Percentiles rank a stretch among this genome's conserved stretches.
These are phyloP conservation scores for Kazachstania sp. DNA, from an alignment of 1,139 yeast genomes.

Conservation along the genomic window DNA sequence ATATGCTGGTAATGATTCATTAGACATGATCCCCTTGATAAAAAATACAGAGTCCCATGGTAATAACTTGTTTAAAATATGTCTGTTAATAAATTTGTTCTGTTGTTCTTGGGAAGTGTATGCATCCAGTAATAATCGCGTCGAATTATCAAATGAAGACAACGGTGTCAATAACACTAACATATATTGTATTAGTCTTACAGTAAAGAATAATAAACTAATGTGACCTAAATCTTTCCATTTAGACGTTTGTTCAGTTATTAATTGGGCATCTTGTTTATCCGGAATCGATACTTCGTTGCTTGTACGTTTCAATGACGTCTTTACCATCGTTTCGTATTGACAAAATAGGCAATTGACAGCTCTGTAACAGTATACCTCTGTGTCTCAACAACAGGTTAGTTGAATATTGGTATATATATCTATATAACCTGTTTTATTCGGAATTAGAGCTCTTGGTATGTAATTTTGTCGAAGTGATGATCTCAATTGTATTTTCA, in stretches of 20 bases:
- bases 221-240: not conserved
- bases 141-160: slow-evolving; percentile 43
- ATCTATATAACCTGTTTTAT: no score
- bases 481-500: no score
- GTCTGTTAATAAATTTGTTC: slow-evolving; percentile 13
- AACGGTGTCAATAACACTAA: slow-evolving; percentile 36
- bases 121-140: slow-evolving; percentile 29
- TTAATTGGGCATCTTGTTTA: not conserved
- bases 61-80: slow-evolving; percentile 43
- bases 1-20: slow-evolving; percentile 41
- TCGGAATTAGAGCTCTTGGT: no score
- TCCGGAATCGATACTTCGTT: no score
- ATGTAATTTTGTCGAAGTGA: no score
- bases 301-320: no score
- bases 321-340: no score
- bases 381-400: no score
- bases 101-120: slow-evolving; percentile 1
- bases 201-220: slow-evolving; percentile 26
- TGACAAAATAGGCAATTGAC: no score
- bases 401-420: no score
- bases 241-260: not conserved
- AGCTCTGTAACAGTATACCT: no score
- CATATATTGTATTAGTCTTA: slow-evolving; percentile 35
- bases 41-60: slow-evolving; percentile 88
- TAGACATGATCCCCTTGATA: slow-evolving; percentile 40